phyloP scores from a whole-genome alignment of 1,139 yeast genomes.

The Pichia terricola region DNA sequence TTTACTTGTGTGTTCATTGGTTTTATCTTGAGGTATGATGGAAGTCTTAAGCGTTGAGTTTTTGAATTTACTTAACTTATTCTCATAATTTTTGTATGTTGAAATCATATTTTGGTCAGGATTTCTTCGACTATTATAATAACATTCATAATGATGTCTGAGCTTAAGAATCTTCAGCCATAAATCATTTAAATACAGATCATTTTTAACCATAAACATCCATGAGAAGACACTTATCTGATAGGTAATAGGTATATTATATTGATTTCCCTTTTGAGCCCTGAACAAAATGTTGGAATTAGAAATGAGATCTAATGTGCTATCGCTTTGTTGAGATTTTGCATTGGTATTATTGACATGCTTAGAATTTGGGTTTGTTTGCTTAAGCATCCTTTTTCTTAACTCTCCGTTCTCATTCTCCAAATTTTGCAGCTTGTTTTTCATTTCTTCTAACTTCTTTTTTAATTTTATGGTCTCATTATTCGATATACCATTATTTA shows the following conservation, averaged over 20 bases:
- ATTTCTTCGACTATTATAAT: constrained; percentile 16
- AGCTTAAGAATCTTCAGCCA: constrained; percentile 43
- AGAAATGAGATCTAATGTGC: constrained; percentile 33
- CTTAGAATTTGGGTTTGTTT: no score
- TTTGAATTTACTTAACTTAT: constrained; percentile 17
- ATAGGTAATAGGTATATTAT: constrained; percentile 34
- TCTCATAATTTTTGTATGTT: constrained; percentile 21
- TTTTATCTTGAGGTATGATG: constrained; percentile 17
- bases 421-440: constrained; percentile 21
- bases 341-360: background rate
- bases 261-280: constrained; percentile 31
- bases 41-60: constrained; percentile 11
- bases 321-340: constrained; percentile 8
- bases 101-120: constrained; percentile 19
- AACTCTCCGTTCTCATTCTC: constrained; percentile 22
- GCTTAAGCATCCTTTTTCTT: constrained; percentile 8
- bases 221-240: constrained; percentile 41
- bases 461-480: background rate
- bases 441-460: constrained; percentile 14
- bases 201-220: constrained; percentile 45
- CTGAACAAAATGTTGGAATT: constrained; percentile 41
- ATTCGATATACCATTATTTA: background rate
- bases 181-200: constrained; percentile 38
- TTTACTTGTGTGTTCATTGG: constrained; percentile 24
- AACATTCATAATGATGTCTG: constrained; percentile 33